phyloP scores from a whole-genome alignment of 306 rosid genomes.

The Senna tora region DNA sequence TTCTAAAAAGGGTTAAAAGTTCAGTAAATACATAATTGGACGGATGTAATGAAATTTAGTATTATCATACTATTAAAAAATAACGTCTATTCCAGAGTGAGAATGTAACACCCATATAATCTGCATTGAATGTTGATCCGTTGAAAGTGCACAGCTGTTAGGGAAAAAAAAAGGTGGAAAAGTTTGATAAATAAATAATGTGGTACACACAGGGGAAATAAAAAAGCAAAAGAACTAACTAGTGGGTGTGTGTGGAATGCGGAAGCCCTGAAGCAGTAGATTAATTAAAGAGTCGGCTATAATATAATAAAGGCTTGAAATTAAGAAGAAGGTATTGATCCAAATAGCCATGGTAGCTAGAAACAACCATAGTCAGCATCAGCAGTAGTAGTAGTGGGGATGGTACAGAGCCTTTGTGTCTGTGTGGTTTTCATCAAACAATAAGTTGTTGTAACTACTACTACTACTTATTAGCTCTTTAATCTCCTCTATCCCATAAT shows the following conservation, averaged over 20 bases:
- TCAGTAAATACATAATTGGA: no score
- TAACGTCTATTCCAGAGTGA: no score
- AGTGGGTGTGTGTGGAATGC: no score
- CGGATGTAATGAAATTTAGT: no score
- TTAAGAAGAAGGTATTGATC: no score
- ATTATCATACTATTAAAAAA: no score
- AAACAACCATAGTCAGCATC: conserved; percentile 53
- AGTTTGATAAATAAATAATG: neutral
- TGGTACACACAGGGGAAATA: neutral
- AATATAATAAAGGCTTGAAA: no score
- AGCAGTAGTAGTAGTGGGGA: conserved; percentile 27
- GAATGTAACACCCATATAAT: neutral
- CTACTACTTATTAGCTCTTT: conserved; percentile 60
- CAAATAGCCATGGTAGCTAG: no score
- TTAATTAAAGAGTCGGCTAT: no score
- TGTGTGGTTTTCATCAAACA: conserved; percentile 69
- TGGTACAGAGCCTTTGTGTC: conserved; percentile 51
- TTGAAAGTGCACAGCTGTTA: neutral
- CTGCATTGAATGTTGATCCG: neutral
- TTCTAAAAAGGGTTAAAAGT: no score
- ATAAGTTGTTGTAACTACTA: conserved; percentile 51
- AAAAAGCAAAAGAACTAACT: neutral
- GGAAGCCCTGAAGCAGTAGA: no score
- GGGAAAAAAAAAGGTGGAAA: neutral
- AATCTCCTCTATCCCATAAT: conserved; percentile 71